Conservation (phyloP, 2,329 filamentous ascomycete species). For the Gaeumannomyces sp. region DNA sequence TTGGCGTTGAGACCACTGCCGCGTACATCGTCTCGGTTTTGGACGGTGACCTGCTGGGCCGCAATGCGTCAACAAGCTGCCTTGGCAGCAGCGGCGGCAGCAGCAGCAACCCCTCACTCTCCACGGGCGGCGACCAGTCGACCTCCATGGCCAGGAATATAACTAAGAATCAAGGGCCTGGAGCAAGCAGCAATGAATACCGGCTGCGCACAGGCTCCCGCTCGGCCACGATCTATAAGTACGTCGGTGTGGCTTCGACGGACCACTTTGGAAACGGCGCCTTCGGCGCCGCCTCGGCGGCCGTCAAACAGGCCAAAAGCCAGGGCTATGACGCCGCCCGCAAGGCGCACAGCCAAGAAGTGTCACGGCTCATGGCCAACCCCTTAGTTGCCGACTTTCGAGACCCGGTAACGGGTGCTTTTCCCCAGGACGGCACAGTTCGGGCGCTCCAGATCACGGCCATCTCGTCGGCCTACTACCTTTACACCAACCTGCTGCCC, state of each 20-base stretch:
- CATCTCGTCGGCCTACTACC: slow-evolving; percentile 13
- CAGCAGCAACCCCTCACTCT: slow-evolving; percentile 1
- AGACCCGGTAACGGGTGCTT: slow-evolving; percentile 12
- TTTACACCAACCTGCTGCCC: slow-evolving; percentile 13
- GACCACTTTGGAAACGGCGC: slow-evolving; percentile 12
- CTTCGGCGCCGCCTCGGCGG: slow-evolving; percentile 6
- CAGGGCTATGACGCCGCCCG: slow-evolving; percentile 8
- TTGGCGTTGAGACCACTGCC: not conserved
- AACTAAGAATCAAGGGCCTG: too few species aligned
- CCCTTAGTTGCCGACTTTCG: slow-evolving; percentile 13
- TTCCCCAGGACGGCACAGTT: slow-evolving; percentile 10
- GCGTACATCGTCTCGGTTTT: not conserved
- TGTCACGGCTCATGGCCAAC: slow-evolving; percentile 10
- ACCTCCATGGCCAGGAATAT: not conserved
- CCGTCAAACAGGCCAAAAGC: slow-evolving; percentile 5
- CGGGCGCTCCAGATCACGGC: slow-evolving; percentile 12
- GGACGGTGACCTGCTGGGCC: slow-evolving; percentile 8
- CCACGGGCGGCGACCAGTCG: not conserved
- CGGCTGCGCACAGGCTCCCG: slow-evolving; percentile 7
- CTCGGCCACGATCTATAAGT: slow-evolving; percentile 12
- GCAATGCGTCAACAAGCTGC: not conserved
- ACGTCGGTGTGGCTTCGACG: slow-evolving; percentile 12
- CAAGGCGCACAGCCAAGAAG: slow-evolving; percentile 10
- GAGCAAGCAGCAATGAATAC: not conserved
- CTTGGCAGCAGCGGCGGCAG: slow-evolving; percentile 1